A percentile compares a stretch with the other conserved stretches of the same genome.
Evolutionary conservation across 2,329 filamentous ascomycete genomes (phyloP).

Genomic region (Endocalyx cinctus): DNA sequence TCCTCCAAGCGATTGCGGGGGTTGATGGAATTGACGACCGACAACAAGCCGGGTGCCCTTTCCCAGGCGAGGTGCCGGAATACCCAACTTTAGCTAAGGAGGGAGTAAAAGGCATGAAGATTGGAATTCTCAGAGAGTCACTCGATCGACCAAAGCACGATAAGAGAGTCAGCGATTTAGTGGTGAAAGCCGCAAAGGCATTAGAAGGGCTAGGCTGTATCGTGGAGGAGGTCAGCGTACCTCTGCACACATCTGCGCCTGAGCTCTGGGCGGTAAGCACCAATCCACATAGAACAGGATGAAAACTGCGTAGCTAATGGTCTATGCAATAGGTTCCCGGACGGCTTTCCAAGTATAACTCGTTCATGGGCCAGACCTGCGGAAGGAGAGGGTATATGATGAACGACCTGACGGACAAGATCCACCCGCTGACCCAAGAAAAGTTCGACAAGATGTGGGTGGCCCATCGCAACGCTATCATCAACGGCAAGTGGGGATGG

Average conservation of each 20-base stretch:
- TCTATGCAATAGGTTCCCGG: slow-evolving; percentile 1
- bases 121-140: slow-evolving; percentile 41
- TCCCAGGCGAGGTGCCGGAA: slow-evolving; percentile 24
- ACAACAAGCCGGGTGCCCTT: slow-evolving; percentile 31
- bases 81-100: slow-evolving; percentile 24
- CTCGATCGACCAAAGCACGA: slow-evolving; percentile 34
- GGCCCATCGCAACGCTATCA: not conserved
- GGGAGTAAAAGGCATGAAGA: slow-evolving; percentile 33
- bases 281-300: too few species aligned
- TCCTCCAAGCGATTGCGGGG: slow-evolving; percentile 41
- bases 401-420: slow-evolving; percentile 2
- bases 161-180: slow-evolving; percentile 27
- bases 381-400: not conserved
- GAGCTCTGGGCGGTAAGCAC: slow-evolving; percentile 41
- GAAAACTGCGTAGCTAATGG: too few species aligned
- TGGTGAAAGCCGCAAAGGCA: slow-evolving; percentile 31
- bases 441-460: slow-evolving; percentile 2
- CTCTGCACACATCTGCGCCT: slow-evolving; percentile 41
- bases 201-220: slow-evolving; percentile 36
- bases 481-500: slow-evolving; percentile 1
- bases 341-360: slow-evolving; percentile 1
- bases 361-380: slow-evolving; percentile 1
- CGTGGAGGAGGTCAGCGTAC: slow-evolving; percentile 41
- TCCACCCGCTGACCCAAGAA: slow-evolving; percentile 1
- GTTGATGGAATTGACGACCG: slow-evolving; percentile 43